Conservation (phyloP, 208 protist species). For the Trypanosoma theileri region DNA sequence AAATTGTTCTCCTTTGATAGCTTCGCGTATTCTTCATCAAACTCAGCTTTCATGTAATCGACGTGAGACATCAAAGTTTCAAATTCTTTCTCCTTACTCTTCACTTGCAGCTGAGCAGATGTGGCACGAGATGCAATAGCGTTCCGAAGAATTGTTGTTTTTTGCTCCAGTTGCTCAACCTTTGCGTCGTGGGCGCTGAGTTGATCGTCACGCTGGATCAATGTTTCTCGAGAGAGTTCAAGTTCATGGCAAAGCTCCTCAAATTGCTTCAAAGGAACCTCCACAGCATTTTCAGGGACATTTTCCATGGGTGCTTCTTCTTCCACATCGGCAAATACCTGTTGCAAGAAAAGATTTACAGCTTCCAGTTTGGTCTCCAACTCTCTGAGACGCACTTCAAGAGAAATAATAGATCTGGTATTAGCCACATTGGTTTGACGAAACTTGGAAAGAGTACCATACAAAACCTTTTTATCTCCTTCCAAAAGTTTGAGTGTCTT, state of each 20-base stretch:
- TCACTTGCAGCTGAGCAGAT: slow-evolving; percentile 51
- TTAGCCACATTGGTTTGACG: slow-evolving; percentile 67
- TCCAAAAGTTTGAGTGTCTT: slow-evolving; percentile 72
- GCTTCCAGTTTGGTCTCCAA: slow-evolving; percentile 73
- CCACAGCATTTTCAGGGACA: slow-evolving; percentile 47
- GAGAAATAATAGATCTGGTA: slow-evolving; percentile 75
- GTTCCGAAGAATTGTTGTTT: slow-evolving; percentile 66
- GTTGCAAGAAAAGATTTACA: slow-evolving; percentile 71
- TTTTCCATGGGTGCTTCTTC: slow-evolving; percentile 44
- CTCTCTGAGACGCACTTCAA: slow-evolving; percentile 72
- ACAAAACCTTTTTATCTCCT: slow-evolving; percentile 71
- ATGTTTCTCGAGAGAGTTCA: slow-evolving; percentile 57
- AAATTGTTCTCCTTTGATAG: slow-evolving; percentile 52
- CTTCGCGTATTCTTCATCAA: slow-evolving; percentile 49
- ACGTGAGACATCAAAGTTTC: slow-evolving; percentile 48
- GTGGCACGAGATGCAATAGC: slow-evolving; percentile 63
- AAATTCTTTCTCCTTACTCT: slow-evolving; percentile 63
- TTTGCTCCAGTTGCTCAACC: slow-evolving; percentile 75
- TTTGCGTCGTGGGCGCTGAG: slow-evolving; percentile 68
- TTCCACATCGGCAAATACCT: slow-evolving; percentile 72
- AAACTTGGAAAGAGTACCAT: slow-evolving; percentile 67
- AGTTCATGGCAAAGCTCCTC: slow-evolving; percentile 65
- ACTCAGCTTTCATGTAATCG: slow-evolving; percentile 50
- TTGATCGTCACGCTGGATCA: slow-evolving; percentile 67
- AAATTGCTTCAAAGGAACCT: slow-evolving; percentile 71